phyloP scores from a whole-genome alignment of 306 rosid species.

The Quercus robur region DNA sequence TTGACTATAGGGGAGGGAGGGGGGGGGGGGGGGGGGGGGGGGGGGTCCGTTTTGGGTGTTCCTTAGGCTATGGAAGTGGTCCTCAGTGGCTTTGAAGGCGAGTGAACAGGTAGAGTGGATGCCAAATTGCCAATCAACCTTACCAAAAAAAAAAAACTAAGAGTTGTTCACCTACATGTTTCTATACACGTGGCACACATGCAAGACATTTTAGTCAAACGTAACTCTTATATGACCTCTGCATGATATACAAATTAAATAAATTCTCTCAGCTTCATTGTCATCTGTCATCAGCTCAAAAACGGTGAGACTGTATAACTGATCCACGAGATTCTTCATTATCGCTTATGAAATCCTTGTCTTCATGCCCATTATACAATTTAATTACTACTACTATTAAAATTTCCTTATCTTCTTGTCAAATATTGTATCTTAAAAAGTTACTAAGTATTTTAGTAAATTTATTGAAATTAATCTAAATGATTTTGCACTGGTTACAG shows the following conservation, averaged over 20 bases:
- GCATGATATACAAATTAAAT: slow-evolving; percentile 1
- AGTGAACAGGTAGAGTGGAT: background rate
- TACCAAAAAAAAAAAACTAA: too few species aligned
- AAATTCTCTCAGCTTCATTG: background rate
- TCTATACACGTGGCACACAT: slow-evolving; percentile 43
- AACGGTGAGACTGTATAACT: too few species aligned
- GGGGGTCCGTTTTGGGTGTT: slow-evolving; percentile 42
- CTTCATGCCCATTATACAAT: too few species aligned
- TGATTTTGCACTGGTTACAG: too few species aligned
- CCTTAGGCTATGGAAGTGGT: slow-evolving; percentile 69
- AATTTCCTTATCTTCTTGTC: too few species aligned
- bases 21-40: background rate
- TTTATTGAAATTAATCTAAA: too few species aligned
- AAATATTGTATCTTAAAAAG: too few species aligned
- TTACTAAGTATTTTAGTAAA: too few species aligned
- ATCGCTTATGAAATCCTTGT: too few species aligned
- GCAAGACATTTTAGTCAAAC: slow-evolving; percentile 25
- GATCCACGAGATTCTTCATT: too few species aligned
- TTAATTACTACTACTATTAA: too few species aligned
- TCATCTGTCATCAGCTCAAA: slow-evolving; percentile 5
- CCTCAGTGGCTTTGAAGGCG: slow-evolving; percentile 18
- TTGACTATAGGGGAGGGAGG: slow-evolving; percentile 9
- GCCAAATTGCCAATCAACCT: background rate
- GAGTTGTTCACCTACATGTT: background rate
- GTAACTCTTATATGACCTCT: background rate